A percentile compares a stretch with the other conserved stretches of the same genome.
phyloP scores from a whole-genome alignment of 345 rosid genomes.

The Lumnitzera racemosa region DNA sequence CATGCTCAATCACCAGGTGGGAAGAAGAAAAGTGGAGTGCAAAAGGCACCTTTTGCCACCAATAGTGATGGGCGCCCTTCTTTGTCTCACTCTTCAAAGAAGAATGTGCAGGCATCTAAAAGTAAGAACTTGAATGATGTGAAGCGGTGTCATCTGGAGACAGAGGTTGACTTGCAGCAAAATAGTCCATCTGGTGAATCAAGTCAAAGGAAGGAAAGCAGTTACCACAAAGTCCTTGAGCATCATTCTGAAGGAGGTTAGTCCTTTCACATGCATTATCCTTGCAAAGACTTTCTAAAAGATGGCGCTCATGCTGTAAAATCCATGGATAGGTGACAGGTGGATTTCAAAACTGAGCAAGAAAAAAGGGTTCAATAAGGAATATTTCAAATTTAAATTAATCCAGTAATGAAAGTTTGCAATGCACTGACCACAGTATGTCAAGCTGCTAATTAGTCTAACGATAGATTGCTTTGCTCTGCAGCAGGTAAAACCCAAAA shows the following conservation, averaged over 20 bases:
- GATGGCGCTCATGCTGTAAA: not conserved
- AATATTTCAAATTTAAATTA: slow-evolving; percentile 51
- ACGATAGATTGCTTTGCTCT: slow-evolving; percentile 35
- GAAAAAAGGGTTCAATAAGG: slow-evolving; percentile 46
- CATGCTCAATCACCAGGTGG: slow-evolving; percentile 20
- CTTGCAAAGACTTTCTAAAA: slow-evolving; percentile 3
- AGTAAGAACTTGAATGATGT: slow-evolving; percentile 37
- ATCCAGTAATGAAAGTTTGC: slow-evolving; percentile 40
- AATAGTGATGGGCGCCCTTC: slow-evolving; percentile 23
- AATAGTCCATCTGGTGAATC: slow-evolving; percentile 28
- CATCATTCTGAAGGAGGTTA: slow-evolving; percentile 68
- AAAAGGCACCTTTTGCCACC: slow-evolving; percentile 30
- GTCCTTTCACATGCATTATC: slow-evolving; percentile 15
- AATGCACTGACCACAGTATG: slow-evolving; percentile 35
- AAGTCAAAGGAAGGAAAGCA: slow-evolving; percentile 34
- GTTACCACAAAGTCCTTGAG: slow-evolving; percentile 36
- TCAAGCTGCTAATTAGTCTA: slow-evolving; percentile 39
- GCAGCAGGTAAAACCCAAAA: slow-evolving; percentile 40
- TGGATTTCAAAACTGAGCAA: slow-evolving; percentile 46
- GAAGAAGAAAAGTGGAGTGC: slow-evolving; percentile 50
- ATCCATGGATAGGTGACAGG: slow-evolving; percentile 16
- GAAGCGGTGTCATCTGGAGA: slow-evolving; percentile 27
- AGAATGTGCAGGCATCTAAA: slow-evolving; percentile 26
- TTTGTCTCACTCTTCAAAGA: slow-evolving; percentile 42
- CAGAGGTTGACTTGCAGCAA: slow-evolving; percentile 38